Base-by-base conservation (phyloP, 805 yeast genomes). In the Zygotorulaspora chibaensis region DNA sequence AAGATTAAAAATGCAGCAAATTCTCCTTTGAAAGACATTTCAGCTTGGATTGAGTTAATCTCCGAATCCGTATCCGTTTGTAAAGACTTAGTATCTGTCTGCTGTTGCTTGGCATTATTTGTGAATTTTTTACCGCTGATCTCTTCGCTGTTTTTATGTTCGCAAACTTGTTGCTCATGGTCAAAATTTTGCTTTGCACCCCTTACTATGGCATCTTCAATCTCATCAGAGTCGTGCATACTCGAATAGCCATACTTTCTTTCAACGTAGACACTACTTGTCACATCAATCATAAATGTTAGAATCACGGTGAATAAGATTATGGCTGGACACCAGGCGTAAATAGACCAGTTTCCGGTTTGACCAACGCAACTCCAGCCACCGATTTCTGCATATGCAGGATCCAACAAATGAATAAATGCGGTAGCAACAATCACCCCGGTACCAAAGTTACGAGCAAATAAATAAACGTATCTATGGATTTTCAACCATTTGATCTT, bases 341-440 rank as follows among this genome's bases (percentile, higher is more conserved):
- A 75, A 27, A 46, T 55, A 2, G 67, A 63, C 79, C 78, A 75
- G 47, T 66, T 44, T 5, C 75, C 76, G 11, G 72, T 66, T 57
- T 48, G 48, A 12, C 73, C 76, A 9, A 72, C 73, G 56, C 76
- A 72, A 26, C 48, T 40, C 37, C 16, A 33, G 2, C 63, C 61
- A 28, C 64, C 64, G 35, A 61, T 59, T 29, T 51, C 57, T 1
- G 40, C 52, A 34, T 58, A 57, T 12, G 83, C 84, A 2, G 83
- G 83, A 44, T 73, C 71, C 56, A 83, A 67, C 46, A 83, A 63
- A 65, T 84, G 91, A 47, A 84, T 75, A 54, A 81, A 84, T 0
- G 88, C 87, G 6, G 91, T 84, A 9, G 90, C 84, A 3, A 84
- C 70, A 55, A 84, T 84, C 37, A 84, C 90, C 42, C 91, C 91